Evolutionary conservation across 257 asterid species (phyloP).

Genomic region (Voacanga thouarsii): DNA sequence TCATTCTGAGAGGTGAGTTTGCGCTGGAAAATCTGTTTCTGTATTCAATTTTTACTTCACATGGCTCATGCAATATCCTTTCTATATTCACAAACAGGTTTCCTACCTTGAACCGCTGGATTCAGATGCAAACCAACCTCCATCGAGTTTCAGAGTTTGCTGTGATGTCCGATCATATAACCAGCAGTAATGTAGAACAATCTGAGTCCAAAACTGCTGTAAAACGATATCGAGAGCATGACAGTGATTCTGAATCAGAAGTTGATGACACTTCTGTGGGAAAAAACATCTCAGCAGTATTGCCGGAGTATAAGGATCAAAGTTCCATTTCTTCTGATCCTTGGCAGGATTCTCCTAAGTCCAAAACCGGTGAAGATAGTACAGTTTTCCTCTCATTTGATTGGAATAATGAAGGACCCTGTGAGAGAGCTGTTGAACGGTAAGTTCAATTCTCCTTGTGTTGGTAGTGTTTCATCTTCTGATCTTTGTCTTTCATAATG

Average conservation of each 20-base stretch:
- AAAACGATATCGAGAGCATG: slow-evolving; percentile 85
- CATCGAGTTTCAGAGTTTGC: slow-evolving; percentile 95
- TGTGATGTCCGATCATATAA: slow-evolving; percentile 61
- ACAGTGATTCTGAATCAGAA: slow-evolving; percentile 86
- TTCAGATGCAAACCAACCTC: slow-evolving; percentile 94
- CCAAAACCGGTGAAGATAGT: slow-evolving; percentile 52
- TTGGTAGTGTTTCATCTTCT: slow-evolving; percentile 1
- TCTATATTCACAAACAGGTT: slow-evolving; percentile 52
- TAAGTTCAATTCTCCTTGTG: slow-evolving; percentile 25
- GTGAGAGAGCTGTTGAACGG: slow-evolving; percentile 91
- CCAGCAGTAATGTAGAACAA: slow-evolving; percentile 42
- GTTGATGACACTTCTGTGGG: slow-evolving; percentile 64
- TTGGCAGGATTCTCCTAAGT: slow-evolving; percentile 59
- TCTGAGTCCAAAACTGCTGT: slow-evolving; percentile 48
- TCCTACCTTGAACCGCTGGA: slow-evolving; percentile 97
- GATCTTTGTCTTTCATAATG: background rate
- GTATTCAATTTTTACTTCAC: slow-evolving; percentile 18
- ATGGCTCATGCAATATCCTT: slow-evolving; percentile 17
- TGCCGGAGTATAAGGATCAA: slow-evolving; percentile 58
- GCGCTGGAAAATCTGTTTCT: slow-evolving; percentile 15
- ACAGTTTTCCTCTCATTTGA: slow-evolving; percentile 85
- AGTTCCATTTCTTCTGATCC: slow-evolving; percentile 43
- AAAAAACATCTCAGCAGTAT: slow-evolving; percentile 38
- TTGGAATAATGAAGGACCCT: slow-evolving; percentile 93
- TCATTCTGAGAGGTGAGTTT: slow-evolving; percentile 89